Percentiles rank a stretch among this genome's conserved stretches.
These are phyloP conservation scores for Amanita rubescens DNA, from an alignment of 768 basidiomycete species.

Conservation along the genomic window DNA sequence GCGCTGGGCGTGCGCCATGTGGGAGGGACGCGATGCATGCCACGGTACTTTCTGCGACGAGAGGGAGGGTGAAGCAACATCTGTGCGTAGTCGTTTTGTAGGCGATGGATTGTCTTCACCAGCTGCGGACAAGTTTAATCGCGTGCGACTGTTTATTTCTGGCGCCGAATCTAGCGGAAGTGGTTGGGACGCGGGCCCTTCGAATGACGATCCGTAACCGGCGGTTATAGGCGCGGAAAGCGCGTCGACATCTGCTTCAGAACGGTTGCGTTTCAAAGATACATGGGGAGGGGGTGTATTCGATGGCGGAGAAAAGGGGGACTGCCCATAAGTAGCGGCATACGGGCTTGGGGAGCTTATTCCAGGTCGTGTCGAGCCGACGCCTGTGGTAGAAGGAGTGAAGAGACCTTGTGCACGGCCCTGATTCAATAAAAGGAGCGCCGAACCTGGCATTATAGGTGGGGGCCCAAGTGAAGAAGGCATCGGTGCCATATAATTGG, in stretches of 20 bases:
- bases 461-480: constrained; percentile 65
- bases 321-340: constrained; percentile 38
- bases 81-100: constrained; percentile 63
- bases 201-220: constrained; percentile 14
- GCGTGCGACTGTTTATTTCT: constrained; percentile 37
- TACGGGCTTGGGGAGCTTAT: constrained; percentile 49
- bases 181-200: constrained; percentile 17
- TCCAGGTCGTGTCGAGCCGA: constrained; percentile 29
- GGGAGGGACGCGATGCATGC: constrained; percentile 25
- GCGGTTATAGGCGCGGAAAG: constrained; percentile 13
- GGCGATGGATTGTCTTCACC: constrained; percentile 64
- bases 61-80: constrained; percentile 29
- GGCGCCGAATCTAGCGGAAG: constrained; percentile 19
- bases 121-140: constrained; percentile 44
- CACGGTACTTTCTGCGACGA: constrained; percentile 26
- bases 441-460: constrained; percentile 83
- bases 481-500: constrained; percentile 35
- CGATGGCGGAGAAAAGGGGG: constrained; percentile 38
- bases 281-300: constrained; percentile 42
- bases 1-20: constrained; percentile 18
- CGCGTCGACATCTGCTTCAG: constrained; percentile 56
- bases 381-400: constrained; percentile 72
- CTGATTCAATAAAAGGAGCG: constrained; percentile 76
- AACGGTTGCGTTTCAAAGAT: constrained; percentile 54
- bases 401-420: constrained; percentile 82